Percentiles rank a stretch among this genome's conserved stretches.
Evolutionary conservation across 257 asterid genomes (phyloP).

Genomic region (Solanum lignicaule): DNA sequence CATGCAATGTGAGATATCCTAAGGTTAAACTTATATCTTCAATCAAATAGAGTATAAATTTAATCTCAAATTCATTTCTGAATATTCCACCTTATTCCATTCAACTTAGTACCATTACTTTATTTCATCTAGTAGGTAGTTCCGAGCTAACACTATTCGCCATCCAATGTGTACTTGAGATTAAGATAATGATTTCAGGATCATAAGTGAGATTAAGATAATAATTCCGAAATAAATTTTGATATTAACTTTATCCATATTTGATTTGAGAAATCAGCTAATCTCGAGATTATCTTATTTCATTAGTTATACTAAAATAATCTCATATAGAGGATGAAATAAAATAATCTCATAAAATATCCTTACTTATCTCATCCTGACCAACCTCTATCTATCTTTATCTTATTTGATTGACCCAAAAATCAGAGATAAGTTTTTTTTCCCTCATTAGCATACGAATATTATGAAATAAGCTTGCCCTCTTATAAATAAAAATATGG

Average conservation of each 20-base stretch:
- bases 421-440: not conserved
- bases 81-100: too few relatives aligned
- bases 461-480: not conserved
- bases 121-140: not conserved
- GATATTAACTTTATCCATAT: too few relatives aligned
- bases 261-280: not conserved
- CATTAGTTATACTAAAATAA: not conserved
- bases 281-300: too few relatives aligned
- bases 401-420: not conserved
- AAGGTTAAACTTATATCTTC: not conserved
- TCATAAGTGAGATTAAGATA: not conserved
- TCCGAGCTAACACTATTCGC: too few relatives aligned
- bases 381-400: not conserved
- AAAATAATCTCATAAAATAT: not conserved
- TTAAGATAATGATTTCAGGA: not conserved
- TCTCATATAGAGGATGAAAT: not conserved
- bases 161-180: too few relatives aligned
- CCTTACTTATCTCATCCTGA: not conserved
- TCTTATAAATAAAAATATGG: too few relatives aligned
- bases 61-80: not conserved
- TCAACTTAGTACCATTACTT: not conserved
- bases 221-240: too few relatives aligned
- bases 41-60: too few relatives aligned
- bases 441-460: not conserved
- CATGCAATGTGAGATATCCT: too few relatives aligned